Percentiles rank a stretch among this genome's conserved stretches.
These are phyloP conservation scores for Pseudisothecium myosuroides DNA, from an alignment of 225 moss, liverwort and hornwort species.

Conservation along the genomic window DNA sequence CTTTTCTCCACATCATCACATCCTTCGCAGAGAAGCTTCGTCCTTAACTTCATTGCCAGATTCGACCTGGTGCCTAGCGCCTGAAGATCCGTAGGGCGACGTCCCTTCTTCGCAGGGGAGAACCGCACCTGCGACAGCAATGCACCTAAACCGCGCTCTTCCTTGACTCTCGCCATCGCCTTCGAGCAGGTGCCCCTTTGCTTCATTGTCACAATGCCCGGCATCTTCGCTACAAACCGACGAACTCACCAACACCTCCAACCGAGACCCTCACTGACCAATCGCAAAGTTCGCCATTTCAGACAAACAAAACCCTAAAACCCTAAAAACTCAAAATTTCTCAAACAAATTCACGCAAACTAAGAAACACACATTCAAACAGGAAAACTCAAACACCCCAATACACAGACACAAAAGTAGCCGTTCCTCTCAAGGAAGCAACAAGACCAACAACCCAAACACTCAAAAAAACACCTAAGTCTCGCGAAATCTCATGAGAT, in stretches of 20 bases:
- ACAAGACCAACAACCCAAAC: neutral
- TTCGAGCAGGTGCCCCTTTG: slow-evolving; percentile 3
- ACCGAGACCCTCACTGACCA: neutral
- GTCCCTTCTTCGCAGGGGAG: slow-evolving; percentile 16
- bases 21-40: slow-evolving; percentile 18
- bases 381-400: neutral
- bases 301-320: neutral
- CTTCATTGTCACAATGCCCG: slow-evolving; percentile 33
- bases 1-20: neutral
- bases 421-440: neutral
- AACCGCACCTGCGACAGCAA: slow-evolving; percentile 2
- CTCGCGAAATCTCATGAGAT: neutral
- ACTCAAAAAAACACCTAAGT: neutral
- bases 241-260: neutral
- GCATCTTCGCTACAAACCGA: neutral
- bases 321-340: neutral
- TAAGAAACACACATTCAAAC: neutral
- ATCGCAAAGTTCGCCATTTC: neutral
- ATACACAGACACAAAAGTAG: neutral
- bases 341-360: neutral
- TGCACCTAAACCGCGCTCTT: slow-evolving; percentile 5
- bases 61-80: neutral
- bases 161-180: slow-evolving; percentile 5
- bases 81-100: neutral
- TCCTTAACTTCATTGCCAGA: slow-evolving; percentile 9